Percentiles rank a stretch among this genome's conserved stretches.
These are phyloP conservation scores for Cercospora zeae-maydis DNA, from an alignment of 2,329 filamentous ascomycete genomes.

Conservation along the genomic window DNA sequence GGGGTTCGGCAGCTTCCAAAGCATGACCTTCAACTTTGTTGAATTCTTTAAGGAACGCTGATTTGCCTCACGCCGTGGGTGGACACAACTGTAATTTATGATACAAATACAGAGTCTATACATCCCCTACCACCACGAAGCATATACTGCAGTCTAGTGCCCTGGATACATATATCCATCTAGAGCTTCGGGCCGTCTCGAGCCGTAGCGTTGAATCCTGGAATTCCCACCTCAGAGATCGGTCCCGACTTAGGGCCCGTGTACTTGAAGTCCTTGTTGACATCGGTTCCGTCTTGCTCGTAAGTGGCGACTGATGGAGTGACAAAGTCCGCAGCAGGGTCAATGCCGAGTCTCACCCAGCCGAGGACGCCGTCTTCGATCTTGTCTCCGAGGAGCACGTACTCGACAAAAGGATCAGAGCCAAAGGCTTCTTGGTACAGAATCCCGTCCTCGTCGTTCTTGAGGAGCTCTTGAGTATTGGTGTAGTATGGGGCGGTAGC, in stretches of 20 bases:
- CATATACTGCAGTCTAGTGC: no score
- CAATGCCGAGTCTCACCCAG: constrained; percentile 54
- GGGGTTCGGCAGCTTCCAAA: no score
- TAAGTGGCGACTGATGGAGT: constrained; percentile 20
- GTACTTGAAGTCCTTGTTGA: constrained; percentile 20
- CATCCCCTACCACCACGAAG: no score
- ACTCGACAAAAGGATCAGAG: constrained; percentile 58
- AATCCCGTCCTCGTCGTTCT: constrained; percentile 51
- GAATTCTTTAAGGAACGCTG: no score
- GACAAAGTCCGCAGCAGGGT: constrained; percentile 33
- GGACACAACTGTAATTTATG: no score
- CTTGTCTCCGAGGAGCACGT: constrained; percentile 54
- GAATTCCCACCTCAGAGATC: not conserved
- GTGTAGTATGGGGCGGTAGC: constrained; percentile 44
- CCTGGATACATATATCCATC: not conserved
- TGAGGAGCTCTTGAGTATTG: constrained; percentile 45
- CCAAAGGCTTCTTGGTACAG: constrained; percentile 46
- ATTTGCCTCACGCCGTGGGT: no score
- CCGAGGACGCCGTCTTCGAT: constrained; percentile 52
- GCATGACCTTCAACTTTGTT: no score
- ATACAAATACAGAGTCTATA: no score
- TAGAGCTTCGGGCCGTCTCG: not conserved
- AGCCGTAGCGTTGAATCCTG: not conserved
- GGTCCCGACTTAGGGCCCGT: not conserved
- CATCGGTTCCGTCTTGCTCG: constrained; percentile 23